A percentile compares a stretch with the other conserved stretches of the same genome.
Conservation (phyloP, 2,329 filamentous ascomycete genomes). For the Curvularia lunata region DNA sequence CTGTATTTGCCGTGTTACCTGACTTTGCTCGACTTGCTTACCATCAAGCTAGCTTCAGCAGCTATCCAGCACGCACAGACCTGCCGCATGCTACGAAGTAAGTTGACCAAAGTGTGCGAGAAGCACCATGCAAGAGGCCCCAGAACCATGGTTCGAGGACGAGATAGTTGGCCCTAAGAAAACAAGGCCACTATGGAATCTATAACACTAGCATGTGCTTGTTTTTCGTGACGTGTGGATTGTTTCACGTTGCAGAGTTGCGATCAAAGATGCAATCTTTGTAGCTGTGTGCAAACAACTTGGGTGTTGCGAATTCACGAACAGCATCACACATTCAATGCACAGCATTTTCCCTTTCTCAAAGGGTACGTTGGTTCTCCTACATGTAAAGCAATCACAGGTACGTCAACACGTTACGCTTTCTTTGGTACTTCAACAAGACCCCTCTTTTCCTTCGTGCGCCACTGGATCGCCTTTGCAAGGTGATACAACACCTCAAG, state of each 20-base stretch:
- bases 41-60: not conserved
- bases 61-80: not conserved
- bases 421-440: conserved; percentile 40
- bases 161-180: not conserved
- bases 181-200: not conserved
- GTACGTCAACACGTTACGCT: not conserved
- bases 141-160: not conserved
- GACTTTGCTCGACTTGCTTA: not conserved
- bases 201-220: not conserved
- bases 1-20: not conserved
- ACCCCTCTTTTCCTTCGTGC: conserved; percentile 55
- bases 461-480: conserved; percentile 57
- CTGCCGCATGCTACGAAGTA: not conserved
- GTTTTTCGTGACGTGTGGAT: not conserved
- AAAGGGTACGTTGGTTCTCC: not conserved
- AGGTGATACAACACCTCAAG: conserved; percentile 58
- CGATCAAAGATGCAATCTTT: not conserved
- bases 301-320: not conserved
- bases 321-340: not conserved
- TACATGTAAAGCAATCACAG: not conserved
- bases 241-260: not conserved
- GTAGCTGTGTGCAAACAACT: not conserved
- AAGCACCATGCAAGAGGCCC: not conserved
- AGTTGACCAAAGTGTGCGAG: not conserved
- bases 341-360: not conserved